phyloP scores from a whole-genome alignment of 2,329 filamentous ascomycete genomes.

The Calonectria henricotiae region DNA sequence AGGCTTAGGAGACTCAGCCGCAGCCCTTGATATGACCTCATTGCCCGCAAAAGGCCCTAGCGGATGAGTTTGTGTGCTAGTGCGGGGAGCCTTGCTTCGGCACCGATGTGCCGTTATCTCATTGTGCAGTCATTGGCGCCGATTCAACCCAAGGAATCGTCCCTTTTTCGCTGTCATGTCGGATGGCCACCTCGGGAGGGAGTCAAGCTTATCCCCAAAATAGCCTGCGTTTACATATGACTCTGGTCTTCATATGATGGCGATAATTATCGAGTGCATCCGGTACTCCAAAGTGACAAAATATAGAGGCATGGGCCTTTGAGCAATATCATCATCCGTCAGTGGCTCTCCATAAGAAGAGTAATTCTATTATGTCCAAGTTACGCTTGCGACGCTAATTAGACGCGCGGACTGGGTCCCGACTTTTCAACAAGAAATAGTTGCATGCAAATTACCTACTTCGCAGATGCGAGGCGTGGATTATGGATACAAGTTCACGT shows the following conservation, averaged over 20 bases:
- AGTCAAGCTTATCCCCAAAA: not conserved
- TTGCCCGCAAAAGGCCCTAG: conserved; percentile 4
- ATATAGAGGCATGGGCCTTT: not conserved
- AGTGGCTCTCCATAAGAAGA: too few species aligned
- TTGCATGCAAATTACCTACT: not conserved
- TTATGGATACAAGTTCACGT: too few species aligned
- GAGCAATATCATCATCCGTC: not conserved
- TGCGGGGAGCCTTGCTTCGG: not conserved
- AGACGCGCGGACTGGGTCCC: not conserved
- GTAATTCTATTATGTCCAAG: not conserved
- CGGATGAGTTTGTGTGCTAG: not conserved
- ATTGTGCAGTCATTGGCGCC: not conserved
- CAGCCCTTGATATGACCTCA: conserved; percentile 14
- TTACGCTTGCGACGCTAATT: not conserved
- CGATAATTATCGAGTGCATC: too few species aligned
- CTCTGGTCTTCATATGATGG: too few species aligned
- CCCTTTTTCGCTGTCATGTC: not conserved
- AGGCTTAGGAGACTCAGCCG: not conserved
- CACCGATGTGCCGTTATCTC: not conserved
- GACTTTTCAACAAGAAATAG: not conserved
- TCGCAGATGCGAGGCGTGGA: not conserved
- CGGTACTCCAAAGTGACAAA: not conserved
- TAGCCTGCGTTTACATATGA: not conserved
- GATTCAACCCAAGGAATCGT: not conserved
- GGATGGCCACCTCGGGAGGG: not conserved